phyloP scores from a whole-genome alignment of 768 basidiomycete species.

The Suillus lakei region DNA sequence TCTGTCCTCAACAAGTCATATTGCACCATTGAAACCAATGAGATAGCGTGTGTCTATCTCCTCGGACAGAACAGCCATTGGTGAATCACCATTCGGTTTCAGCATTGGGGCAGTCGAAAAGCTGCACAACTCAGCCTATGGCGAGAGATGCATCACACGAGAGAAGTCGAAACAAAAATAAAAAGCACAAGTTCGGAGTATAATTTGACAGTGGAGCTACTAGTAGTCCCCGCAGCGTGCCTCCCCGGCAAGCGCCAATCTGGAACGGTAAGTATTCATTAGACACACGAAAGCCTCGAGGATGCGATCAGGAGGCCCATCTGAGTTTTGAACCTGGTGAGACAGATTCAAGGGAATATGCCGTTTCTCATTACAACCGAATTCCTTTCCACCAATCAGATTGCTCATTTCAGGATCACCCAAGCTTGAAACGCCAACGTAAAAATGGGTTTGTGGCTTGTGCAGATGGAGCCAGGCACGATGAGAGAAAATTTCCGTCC shows the following conservation, averaged over 20 bases:
- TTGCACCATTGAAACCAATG: not conserved
- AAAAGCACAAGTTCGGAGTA: not conserved
- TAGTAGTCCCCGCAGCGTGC: constrained; percentile 1
- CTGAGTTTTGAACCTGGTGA: constrained; percentile 2
- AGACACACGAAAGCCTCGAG: constrained; percentile 40
- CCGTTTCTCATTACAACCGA: not conserved
- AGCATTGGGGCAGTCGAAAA: not conserved
- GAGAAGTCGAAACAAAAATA: not conserved
- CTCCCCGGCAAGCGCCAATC: constrained; percentile 14
- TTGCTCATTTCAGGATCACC: not conserved
- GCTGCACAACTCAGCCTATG: not conserved
- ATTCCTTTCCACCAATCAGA: constrained; percentile 3
- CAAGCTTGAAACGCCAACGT: not conserved
- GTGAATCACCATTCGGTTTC: constrained; percentile 3
- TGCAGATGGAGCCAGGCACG: constrained; percentile 3
- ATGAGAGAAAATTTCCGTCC: constrained; percentile 33
- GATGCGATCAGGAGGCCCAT: constrained; percentile 33
- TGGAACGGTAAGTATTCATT: constrained; percentile 16
- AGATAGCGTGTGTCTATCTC: not conserved
- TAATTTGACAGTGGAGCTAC: not conserved
- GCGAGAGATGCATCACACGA: not conserved
- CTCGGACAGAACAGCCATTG: not conserved
- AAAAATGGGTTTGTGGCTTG: constrained; percentile 3
- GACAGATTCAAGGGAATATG: constrained; percentile 1
- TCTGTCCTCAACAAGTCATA: not conserved